phyloP scores from a whole-genome alignment of 768 basidiomycete genomes.

The Suillus variegatus region DNA sequence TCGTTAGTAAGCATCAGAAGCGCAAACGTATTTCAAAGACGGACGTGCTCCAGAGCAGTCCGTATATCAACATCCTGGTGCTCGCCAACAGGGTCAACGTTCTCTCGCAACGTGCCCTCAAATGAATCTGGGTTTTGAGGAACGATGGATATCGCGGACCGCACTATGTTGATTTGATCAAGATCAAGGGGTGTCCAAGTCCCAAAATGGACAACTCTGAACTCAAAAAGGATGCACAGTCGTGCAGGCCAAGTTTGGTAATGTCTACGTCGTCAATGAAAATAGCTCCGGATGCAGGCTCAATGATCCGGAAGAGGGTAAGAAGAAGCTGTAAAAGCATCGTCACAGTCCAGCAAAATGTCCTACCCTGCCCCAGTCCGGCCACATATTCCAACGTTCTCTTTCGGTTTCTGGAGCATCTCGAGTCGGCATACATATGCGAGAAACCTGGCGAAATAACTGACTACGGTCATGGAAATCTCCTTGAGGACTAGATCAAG shows the following conservation, averaged over 20 bases:
- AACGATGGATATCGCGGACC: constrained; percentile 81
- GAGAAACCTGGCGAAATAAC: constrained; percentile 15
- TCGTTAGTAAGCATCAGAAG: neutral
- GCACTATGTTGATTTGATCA: constrained; percentile 39
- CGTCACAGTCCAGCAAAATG: neutral
- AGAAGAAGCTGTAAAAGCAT: constrained; percentile 50
- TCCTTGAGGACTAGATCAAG: constrained; percentile 80
- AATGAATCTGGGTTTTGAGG: constrained; percentile 77
- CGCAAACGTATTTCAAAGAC: constrained; percentile 4
- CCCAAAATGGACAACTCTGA: neutral
- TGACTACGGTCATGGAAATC: constrained; percentile 68
- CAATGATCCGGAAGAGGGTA: constrained; percentile 77
- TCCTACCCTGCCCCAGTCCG: constrained; percentile 78
- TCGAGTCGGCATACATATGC: constrained; percentile 7
- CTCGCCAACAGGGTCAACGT: constrained; percentile 86
- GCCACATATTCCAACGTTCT: constrained; percentile 91
- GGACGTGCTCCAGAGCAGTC: constrained; percentile 73
- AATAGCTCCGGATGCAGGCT: constrained; percentile 67
- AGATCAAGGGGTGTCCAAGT: neutral
- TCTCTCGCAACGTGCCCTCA: constrained; percentile 77
- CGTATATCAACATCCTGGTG: constrained; percentile 83
- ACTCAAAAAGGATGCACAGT: constrained; percentile 28
- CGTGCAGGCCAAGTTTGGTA: constrained; percentile 71
- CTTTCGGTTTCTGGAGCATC: constrained; percentile 58
- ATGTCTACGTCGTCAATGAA: constrained; percentile 77